These are phyloP conservation scores for Chlorociboria aeruginascens DNA, from an alignment of 495 filamentous ascomycete genomes.

Conservation along the genomic window DNA sequence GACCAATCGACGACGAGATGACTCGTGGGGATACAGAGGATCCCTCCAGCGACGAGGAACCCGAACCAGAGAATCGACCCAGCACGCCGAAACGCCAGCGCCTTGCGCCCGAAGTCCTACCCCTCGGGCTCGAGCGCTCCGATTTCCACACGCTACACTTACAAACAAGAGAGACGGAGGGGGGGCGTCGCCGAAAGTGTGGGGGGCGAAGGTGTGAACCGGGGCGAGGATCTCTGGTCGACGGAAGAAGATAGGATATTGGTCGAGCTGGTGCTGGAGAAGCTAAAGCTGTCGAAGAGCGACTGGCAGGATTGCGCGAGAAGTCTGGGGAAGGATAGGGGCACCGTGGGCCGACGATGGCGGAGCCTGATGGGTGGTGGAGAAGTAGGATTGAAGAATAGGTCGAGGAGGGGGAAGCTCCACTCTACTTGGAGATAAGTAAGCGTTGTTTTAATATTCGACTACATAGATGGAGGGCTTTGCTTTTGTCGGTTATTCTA, in stretches of 20 bases:
- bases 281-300: slow-evolving; percentile 55
- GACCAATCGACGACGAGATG: slow-evolving; percentile 42
- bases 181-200: neutral
- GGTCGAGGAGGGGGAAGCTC: slow-evolving; percentile 33
- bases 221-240: slow-evolving; percentile 37
- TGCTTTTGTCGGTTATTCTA: neutral
- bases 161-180: slow-evolving; percentile 9
- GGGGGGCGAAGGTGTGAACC: neutral
- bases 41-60: slow-evolving; percentile 26
- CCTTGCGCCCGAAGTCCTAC: slow-evolving; percentile 52
- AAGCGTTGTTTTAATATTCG: slow-evolving; percentile 13
- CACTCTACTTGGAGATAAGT: slow-evolving; percentile 41
- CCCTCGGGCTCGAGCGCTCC: slow-evolving; percentile 49
- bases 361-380: slow-evolving; percentile 50
- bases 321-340: slow-evolving; percentile 52
- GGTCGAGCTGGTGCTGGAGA: slow-evolving; percentile 62
- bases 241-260: slow-evolving; percentile 58
- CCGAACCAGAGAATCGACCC: slow-evolving; percentile 23
- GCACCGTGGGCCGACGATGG: slow-evolving; percentile 58
- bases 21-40: slow-evolving; percentile 26
- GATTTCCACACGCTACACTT: slow-evolving; percentile 52
- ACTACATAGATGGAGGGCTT: neutral
- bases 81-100: slow-evolving; percentile 59
- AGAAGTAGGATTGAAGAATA: slow-evolving; percentile 44
- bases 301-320: slow-evolving; percentile 75